Evolutionary conservation across 257 asterid species (phyloP).

Genomic region (Phtheirospermum japonicum): DNA sequence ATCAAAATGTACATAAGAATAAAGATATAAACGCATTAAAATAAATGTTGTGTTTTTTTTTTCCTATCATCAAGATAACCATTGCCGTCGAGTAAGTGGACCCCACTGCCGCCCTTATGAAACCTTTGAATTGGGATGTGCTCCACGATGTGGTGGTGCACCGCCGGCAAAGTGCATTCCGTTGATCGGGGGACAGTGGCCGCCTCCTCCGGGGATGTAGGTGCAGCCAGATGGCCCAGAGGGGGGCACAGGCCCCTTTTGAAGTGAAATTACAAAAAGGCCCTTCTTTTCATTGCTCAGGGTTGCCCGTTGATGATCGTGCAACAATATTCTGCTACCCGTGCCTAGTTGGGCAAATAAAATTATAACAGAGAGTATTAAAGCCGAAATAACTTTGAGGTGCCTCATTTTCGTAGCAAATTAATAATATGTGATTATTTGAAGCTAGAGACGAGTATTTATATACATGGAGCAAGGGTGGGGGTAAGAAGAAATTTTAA

Average conservation of each 20-base stretch:
- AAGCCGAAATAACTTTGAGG: conserved; percentile 9
- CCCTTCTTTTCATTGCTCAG: not conserved
- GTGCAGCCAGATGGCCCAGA: conserved; percentile 70
- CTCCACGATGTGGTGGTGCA: conserved; percentile 19
- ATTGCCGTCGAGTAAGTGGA: too few species aligned
- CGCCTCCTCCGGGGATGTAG: conserved; percentile 55
- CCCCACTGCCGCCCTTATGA: too few species aligned
- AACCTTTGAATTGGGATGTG: not conserved
- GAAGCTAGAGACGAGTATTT: conserved; percentile 13
- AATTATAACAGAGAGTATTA: conserved; percentile 13
- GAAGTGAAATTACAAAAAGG: conserved; percentile 19
- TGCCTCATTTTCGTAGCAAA: conserved; percentile 32
- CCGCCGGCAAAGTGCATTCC: conserved; percentile 32
- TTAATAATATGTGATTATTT: not conserved
- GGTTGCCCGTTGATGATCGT: conserved; percentile 15
- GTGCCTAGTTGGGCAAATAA: conserved; percentile 21
- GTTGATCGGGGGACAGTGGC: conserved; percentile 32
- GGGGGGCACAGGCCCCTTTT: conserved; percentile 57
- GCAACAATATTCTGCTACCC: conserved; percentile 25
- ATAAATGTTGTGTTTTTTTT: too few species aligned
- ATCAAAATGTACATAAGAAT: too few species aligned
- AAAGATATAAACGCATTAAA: too few species aligned
- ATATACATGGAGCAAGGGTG: conserved; percentile 2
- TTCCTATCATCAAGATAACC: too few species aligned
- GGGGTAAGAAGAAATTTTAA: not conserved